phyloP scores from a whole-genome alignment of 805 yeast genomes.

The Cyberlindnera nakhonratchasimensis region DNA sequence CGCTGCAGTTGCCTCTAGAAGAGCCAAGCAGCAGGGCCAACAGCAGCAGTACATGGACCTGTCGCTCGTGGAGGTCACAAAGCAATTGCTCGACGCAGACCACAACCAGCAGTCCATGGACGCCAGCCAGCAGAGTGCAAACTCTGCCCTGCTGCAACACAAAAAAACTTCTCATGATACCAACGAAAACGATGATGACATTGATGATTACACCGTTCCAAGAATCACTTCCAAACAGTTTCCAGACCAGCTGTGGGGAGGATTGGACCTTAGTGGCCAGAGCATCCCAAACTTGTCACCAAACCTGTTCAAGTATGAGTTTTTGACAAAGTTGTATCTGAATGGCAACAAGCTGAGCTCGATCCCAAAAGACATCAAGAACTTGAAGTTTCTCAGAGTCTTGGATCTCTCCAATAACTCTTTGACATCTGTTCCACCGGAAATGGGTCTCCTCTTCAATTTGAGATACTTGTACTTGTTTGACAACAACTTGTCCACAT shows the following conservation, averaged over 20 bases:
- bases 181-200: slow-evolving; percentile 29
- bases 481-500: slow-evolving; percentile 71
- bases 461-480: slow-evolving; percentile 80
- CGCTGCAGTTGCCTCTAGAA: slow-evolving; percentile 66
- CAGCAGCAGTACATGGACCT: slow-evolving; percentile 14
- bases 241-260: slow-evolving; percentile 89
- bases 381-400: slow-evolving; percentile 70
- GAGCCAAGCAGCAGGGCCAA: slow-evolving; percentile 22
- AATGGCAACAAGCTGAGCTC: slow-evolving; percentile 75
- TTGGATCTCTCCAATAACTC: slow-evolving; percentile 82
- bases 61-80: slow-evolving; percentile 38
- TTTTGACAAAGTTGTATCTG: slow-evolving; percentile 80
- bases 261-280: slow-evolving; percentile 88
- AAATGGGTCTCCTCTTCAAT: slow-evolving; percentile 77
- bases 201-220: slow-evolving; percentile 63
- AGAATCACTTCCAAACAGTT: slow-evolving; percentile 47
- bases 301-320: slow-evolving; percentile 73
- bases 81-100: slow-evolving; percentile 30
- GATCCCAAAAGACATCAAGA: slow-evolving; percentile 65
- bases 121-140: slow-evolving; percentile 11
- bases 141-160: slow-evolving; percentile 32
- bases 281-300: slow-evolving; percentile 69
- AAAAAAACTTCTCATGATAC: slow-evolving; percentile 40
- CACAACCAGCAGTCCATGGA: slow-evolving; percentile 18
- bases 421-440: slow-evolving; percentile 70